phyloP scores from a whole-genome alignment of 108 stramenopile species.

The Cyclostephanos tholiformis region DNA sequence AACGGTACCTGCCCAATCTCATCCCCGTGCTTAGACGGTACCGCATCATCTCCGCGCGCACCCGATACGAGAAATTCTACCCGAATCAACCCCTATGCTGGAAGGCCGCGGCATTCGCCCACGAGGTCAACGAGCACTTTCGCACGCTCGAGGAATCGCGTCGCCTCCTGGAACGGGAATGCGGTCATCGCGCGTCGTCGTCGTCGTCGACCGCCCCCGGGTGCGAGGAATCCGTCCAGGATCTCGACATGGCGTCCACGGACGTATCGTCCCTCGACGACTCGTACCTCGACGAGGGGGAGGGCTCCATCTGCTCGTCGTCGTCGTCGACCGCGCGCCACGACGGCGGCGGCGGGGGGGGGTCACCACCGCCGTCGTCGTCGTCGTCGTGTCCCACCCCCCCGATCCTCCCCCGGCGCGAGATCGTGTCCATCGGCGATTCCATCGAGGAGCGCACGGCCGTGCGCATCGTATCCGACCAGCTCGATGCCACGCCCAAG shows the following conservation, averaged over 20 bases:
- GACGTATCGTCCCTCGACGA: constrained; percentile 46
- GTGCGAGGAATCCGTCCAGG: constrained; percentile 38
- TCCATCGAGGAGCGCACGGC: constrained; percentile 89
- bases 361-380: too few species aligned
- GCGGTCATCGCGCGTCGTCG: constrained; percentile 12
- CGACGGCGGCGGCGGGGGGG: not conserved
- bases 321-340: constrained; percentile 45
- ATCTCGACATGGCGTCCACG: constrained; percentile 48
- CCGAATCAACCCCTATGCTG: constrained; percentile 89
- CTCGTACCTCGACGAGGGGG: not conserved
- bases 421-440: constrained; percentile 89
- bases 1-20: constrained; percentile 72
- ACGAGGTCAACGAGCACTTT: constrained; percentile 89
- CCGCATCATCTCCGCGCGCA: constrained; percentile 81
- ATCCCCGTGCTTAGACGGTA: constrained; percentile 75
- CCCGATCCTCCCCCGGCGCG: constrained; percentile 16
- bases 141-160: constrained; percentile 56
- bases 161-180: constrained; percentile 36
- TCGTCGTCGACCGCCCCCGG: not conserved
- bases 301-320: constrained; percentile 55
- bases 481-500: constrained; percentile 73
- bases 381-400: not conserved
- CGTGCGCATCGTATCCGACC: constrained; percentile 81
- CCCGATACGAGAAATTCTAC: constrained; percentile 86
- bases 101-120: constrained; percentile 94